These are phyloP conservation scores for Aspergillus sp. DNA, from an alignment of 2,329 filamentous ascomycete genomes.

Conservation along the genomic window DNA sequence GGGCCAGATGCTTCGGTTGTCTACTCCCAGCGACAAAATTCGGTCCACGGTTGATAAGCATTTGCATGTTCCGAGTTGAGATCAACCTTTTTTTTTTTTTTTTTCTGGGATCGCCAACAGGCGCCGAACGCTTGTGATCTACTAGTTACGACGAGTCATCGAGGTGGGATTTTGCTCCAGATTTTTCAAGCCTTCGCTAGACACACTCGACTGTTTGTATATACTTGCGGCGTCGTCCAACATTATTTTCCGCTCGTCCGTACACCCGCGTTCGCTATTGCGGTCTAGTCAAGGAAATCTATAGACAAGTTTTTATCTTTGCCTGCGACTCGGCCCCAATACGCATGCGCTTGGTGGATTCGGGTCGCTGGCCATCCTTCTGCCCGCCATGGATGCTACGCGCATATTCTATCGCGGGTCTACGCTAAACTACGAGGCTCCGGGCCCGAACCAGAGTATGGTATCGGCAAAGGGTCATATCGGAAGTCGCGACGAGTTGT, in stretches of 20 bases:
- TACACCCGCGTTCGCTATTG: background rate
- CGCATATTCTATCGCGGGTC: constrained; percentile 8
- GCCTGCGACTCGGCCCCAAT: constrained; percentile 8
- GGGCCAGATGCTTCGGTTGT: constrained; percentile 5
- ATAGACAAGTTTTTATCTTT: background rate
- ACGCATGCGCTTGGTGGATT: constrained; percentile 16
- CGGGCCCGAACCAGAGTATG: background rate
- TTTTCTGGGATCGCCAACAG: background rate
- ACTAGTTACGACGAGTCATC: background rate
- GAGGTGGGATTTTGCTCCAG: background rate
- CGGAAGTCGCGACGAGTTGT: background rate
- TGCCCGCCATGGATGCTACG: constrained; percentile 17
- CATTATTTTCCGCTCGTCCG: background rate
- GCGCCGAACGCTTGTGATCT: background rate
- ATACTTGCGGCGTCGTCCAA: background rate
- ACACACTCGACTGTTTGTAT: background rate
- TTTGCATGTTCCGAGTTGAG: background rate
- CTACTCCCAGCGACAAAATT: constrained; percentile 4
- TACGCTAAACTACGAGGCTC: background rate
- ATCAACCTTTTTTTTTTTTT: background rate
- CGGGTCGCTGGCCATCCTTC: constrained; percentile 7
- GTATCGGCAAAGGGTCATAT: background rate
- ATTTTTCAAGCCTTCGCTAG: background rate
- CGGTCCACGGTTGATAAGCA: constrained; percentile 6
- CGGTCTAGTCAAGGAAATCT: background rate